phyloP scores from a whole-genome alignment of 192 early-diverging fungal species.

The Linderina pennispora region DNA sequence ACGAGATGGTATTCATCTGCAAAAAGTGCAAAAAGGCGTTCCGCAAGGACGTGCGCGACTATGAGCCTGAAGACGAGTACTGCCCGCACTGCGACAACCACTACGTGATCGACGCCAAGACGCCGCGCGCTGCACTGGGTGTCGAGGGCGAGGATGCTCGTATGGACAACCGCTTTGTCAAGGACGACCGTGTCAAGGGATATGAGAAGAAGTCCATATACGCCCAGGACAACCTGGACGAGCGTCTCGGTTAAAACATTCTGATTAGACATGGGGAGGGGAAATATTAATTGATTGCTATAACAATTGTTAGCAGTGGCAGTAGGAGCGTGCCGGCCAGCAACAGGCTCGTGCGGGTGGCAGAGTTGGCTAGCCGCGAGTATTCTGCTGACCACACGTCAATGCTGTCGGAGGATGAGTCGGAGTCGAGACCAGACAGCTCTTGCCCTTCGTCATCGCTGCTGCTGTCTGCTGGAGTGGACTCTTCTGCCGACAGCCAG shows the following conservation, averaged over 20 bases:
- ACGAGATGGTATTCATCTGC: conserved; percentile 94
- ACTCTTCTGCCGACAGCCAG: no score
- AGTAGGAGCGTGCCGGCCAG: no score
- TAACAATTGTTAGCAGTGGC: no score
- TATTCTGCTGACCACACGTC: no score
- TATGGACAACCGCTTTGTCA: conserved; percentile 58
- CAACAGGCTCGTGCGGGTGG: no score
- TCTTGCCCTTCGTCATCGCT: no score
- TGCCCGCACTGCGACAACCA: conserved; percentile 99
- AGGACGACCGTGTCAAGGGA: conserved; percentile 47
- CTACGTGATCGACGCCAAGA: conserved; percentile 89
- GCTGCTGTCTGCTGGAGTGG: no score
- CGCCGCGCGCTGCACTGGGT: conserved; percentile 73
- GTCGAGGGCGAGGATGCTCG: conserved; percentile 94
- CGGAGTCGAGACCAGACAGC: no score
- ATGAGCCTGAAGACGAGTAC: conserved; percentile 93
- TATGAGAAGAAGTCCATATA: conserved; percentile 22
- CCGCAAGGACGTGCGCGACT: conserved; percentile 81
- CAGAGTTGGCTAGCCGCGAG: no score
- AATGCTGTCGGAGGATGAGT: no score
- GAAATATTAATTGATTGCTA: no score
- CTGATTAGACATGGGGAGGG: no score
- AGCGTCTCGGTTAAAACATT: conserved; percentile 35
- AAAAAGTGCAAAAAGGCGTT: conserved; percentile 99
- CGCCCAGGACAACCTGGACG: conserved; percentile 16